Conservation (phyloP, 495 filamentous ascomycete genomes). For the Podospora pseudocomata region DNA sequence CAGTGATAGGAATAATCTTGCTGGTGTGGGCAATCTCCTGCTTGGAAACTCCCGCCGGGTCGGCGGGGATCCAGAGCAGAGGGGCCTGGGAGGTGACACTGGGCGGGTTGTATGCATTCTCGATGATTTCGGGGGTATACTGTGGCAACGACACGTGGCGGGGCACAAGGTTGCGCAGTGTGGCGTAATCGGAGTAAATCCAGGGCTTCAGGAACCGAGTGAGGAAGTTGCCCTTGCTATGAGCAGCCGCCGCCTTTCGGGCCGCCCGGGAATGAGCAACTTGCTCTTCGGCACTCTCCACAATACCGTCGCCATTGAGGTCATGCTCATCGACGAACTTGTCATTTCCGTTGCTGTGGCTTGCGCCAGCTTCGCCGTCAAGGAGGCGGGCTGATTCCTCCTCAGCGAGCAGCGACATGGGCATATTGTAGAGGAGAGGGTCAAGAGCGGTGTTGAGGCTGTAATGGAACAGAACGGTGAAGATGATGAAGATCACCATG, state of each 20-base stretch:
- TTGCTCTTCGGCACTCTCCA: constrained; percentile 24
- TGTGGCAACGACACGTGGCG: constrained; percentile 43
- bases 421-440: constrained; percentile 78
- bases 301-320: constrained; percentile 29
- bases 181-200: constrained; percentile 65
- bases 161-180: constrained; percentile 70
- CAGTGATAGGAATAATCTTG: constrained; percentile 72
- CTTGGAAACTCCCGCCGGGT: constrained; percentile 68
- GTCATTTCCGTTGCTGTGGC: constrained; percentile 25
- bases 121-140: constrained; percentile 59
- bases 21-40: constrained; percentile 72
- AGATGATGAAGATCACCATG: constrained; percentile 77
- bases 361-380: constrained; percentile 28
- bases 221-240: constrained; percentile 48
- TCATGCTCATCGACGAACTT: constrained; percentile 25
- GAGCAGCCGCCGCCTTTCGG: constrained; percentile 10
- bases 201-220: constrained; percentile 75
- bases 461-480: constrained; percentile 78
- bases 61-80: constrained; percentile 80
- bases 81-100: constrained; percentile 60
- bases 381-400: constrained; percentile 55
- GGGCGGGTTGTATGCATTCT: constrained; percentile 76
- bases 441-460: constrained; percentile 73
- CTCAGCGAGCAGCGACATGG: constrained; percentile 55
- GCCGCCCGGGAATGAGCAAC: constrained; percentile 24